Base-by-base conservation (phyloP, 352 stramenopile species). In the Sclerospora graminicola region DNA sequence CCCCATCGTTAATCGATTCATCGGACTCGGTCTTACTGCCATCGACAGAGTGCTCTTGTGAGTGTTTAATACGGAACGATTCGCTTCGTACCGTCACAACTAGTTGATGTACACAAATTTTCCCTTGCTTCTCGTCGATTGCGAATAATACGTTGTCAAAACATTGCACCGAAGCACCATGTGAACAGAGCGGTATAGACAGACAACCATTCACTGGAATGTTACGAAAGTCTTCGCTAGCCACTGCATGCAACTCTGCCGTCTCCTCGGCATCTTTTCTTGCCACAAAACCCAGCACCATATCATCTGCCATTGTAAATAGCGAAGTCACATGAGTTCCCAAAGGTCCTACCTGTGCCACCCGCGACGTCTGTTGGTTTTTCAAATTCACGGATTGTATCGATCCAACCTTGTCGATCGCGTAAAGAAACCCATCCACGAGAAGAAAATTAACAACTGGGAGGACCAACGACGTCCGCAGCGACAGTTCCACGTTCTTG, bases 41-140 rank as follows among this genome's bases (percentile, higher is more conserved):
- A 6, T 57, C 43, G 8, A 58, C 34, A 3, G 37, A 51, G 23
- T 51, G 34, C 3, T 60, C 37, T 2, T 58, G 66, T 0, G 63
- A 62, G 31, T 73, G 67, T 21, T 58, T 51, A 13, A 84, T 82
- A 2, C 63, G 60, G 21, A 69, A 80, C 2, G 66, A 77, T 18
- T 84, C 68, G 20, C 68, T 84, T 21, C 64, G 60, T 16, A 76
- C 60, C 8, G 66, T 76, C 11, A 70, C 66, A 2, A 43, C 30
- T 1, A 67, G 28, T 15, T 52, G 30, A 37, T 50, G 35, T 0
- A 65, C 45, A 2, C 44, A 38, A 6, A 70, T 31, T 38, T 34
- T 38, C 20, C 42, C 20, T 13, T 32, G 23, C 0, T 56, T 0
- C 1, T 46, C 36, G 29, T 78, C 51, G 1, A 69, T 13, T 14